Percentiles rank a stretch among this genome's conserved stretches.
phyloP scores from a whole-genome alignment of 2,329 filamentous ascomycete genomes.

The Fusarium sp. region DNA sequence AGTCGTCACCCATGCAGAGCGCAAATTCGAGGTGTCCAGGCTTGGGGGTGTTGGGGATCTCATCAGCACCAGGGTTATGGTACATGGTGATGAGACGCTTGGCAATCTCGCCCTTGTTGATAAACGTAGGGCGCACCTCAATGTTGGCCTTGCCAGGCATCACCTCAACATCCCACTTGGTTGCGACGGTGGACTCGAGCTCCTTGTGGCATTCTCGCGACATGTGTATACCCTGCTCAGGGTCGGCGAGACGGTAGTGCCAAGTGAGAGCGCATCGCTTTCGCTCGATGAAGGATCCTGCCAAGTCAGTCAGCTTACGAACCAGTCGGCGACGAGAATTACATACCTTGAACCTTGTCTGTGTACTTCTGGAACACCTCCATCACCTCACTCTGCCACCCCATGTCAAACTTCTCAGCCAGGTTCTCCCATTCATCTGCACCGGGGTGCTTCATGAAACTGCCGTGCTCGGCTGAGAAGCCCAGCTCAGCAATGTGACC shows the following conservation, averaged over 20 bases:
- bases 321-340: too few relatives aligned
- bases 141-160: conserved; percentile 98
- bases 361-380: conserved; percentile 88
- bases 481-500: conserved; percentile 89
- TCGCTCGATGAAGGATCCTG: conserved; percentile 90
- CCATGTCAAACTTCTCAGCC: conserved; percentile 86
- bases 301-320: conserved; percentile 9
- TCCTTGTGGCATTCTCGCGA: conserved; percentile 82
- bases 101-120: conserved; percentile 97
- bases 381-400: conserved; percentile 87
- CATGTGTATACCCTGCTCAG: conserved; percentile 81
- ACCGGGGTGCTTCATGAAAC: conserved; percentile 86
- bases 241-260: conserved; percentile 94
- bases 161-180: conserved; percentile 89
- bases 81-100: conserved; percentile 82
- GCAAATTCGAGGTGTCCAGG: conserved; percentile 77
- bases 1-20: conserved; percentile 91
- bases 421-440: conserved; percentile 85
- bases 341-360: conserved; percentile 79
- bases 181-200: conserved; percentile 76
- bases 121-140: conserved; percentile 93
- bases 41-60: conserved; percentile 53
- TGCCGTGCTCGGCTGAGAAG: conserved; percentile 96
- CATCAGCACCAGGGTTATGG: conserved; percentile 57
- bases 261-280: conserved; percentile 95